phyloP scores from a whole-genome alignment of 2,329 filamentous ascomycete genomes.

The Aspergillus arachidicola region DNA sequence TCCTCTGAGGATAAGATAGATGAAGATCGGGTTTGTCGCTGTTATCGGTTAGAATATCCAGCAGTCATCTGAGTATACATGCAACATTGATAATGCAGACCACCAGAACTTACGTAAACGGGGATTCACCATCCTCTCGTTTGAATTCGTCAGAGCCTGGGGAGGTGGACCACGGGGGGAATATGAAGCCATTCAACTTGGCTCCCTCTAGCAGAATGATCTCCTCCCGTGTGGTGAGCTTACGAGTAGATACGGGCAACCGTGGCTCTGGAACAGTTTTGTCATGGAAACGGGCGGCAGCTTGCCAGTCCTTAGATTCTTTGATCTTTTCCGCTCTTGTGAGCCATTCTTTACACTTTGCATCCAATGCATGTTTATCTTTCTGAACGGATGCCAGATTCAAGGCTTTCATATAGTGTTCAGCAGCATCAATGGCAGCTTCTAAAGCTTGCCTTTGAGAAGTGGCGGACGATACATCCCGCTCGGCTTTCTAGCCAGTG shows the following conservation, averaged over 20 bases:
- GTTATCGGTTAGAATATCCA: constrained; percentile 23
- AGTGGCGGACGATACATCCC: constrained; percentile 51
- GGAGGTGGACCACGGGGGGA: constrained; percentile 78
- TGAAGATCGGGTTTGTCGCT: constrained; percentile 72
- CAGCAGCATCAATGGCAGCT: constrained; percentile 74
- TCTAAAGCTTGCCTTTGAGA: constrained; percentile 68
- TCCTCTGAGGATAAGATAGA: constrained; percentile 72
- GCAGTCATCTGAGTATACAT: constrained; percentile 11
- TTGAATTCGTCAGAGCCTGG: constrained; percentile 66
- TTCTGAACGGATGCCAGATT: constrained; percentile 60
- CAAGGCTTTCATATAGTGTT: constrained; percentile 79
- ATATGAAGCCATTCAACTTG: constrained; percentile 77
- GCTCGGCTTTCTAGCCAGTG: constrained; percentile 55
- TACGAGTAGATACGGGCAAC: constrained; percentile 58
- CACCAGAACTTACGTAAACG: constrained; percentile 62
- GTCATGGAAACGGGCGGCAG: constrained; percentile 20
- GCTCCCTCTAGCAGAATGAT: constrained; percentile 77
- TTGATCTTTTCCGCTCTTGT: constrained; percentile 78
- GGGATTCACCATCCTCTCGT: constrained; percentile 48
- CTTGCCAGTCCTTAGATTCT: constrained; percentile 34
- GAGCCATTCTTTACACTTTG: constrained; percentile 71
- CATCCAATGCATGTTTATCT: constrained; percentile 68
- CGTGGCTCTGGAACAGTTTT: constrained; percentile 38
- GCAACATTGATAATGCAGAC: not conserved
- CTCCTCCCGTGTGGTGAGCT: constrained; percentile 70